Evolutionary conservation across 352 stramenopile genomes (phyloP).

Genomic region (Globisporangium heterothallicum): DNA sequence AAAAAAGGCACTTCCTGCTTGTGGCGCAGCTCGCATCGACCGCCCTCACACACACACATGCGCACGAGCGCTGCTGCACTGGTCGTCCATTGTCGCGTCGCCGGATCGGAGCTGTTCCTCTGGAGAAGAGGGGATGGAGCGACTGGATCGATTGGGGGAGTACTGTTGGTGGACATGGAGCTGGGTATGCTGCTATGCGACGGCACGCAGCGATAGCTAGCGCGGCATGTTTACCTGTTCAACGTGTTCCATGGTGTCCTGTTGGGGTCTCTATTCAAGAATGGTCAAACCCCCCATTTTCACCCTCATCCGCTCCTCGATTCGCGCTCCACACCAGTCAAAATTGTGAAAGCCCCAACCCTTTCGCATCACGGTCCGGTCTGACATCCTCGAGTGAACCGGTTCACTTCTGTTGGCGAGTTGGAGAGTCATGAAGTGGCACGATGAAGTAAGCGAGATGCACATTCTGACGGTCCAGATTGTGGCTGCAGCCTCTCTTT

Average conservation of each 20-base stretch:
- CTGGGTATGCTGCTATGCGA: constrained; percentile 1
- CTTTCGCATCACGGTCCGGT: background rate
- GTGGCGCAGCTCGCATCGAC: background rate
- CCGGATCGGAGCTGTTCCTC: background rate
- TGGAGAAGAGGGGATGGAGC: background rate
- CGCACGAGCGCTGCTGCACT: too few species aligned
- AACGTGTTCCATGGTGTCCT: constrained; percentile 20
- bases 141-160: background rate
- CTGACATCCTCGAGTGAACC: background rate
- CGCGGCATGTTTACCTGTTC: constrained; percentile 13
- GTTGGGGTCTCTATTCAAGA: constrained; percentile 16
- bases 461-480: too few species aligned
- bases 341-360: background rate
- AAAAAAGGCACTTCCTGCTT: background rate
- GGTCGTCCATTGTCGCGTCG: too few species aligned
- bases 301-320: background rate
- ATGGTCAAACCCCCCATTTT: too few species aligned
- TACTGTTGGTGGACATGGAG: background rate
- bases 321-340: constrained; percentile 3
- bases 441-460: background rate
- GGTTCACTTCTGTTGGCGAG: background rate
- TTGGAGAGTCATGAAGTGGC: background rate
- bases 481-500: too few species aligned
- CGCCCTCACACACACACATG: background rate
- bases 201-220: background rate